Base-by-base conservation (phyloP, 495 filamentous ascomycete species). In the Apodospora peruviana region DNA sequence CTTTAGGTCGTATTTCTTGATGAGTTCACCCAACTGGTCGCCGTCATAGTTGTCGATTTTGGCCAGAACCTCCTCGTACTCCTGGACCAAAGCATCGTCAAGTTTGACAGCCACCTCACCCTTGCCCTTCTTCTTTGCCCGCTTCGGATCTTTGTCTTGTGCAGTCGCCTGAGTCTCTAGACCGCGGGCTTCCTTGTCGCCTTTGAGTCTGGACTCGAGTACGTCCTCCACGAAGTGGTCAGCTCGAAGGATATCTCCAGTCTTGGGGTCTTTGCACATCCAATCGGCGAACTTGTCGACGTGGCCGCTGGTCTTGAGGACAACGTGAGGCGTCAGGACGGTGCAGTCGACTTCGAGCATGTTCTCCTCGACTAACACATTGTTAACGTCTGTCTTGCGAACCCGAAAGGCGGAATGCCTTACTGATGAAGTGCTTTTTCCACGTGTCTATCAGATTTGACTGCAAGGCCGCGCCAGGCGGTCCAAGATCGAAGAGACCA, bases 191-290 rank as follows among this genome's bases (percentile, higher is more conserved):
- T 86, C 78, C 69, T 87, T 86, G 69, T 90, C 81, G 40, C 83
- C 85, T 70, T 88, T 90, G 41, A 98, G 68, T 20, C 93, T 77
- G 24, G 76, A 66, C 72, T 96, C 90, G 19, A 98, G 78, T 22
- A 95, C 82, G 58, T 95, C 90, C 72, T 97, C 89, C 29, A 98
- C 88, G 54, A 97, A 76, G 70, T 98, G 93, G 64, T 98, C 93
- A 23, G 93, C 90, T 51, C 93, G 81, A 66, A 96, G 84, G 50
- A 96, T 94, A 73, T 97, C 94, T 60, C 93, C 93, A 57, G 85
- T 93, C 74, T 95, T 93, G 45, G 90, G 90, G 66, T 98, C 93
- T 69, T 96, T 96, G 82, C 90, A 95, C 91, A 96, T 96, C 88
- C 88, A 96, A 66, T 97, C 94, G 56, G 90, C 86, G 66, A 97